Conservation (phyloP, 768 basidiomycete genomes). For the Boletus huronensis region DNA sequence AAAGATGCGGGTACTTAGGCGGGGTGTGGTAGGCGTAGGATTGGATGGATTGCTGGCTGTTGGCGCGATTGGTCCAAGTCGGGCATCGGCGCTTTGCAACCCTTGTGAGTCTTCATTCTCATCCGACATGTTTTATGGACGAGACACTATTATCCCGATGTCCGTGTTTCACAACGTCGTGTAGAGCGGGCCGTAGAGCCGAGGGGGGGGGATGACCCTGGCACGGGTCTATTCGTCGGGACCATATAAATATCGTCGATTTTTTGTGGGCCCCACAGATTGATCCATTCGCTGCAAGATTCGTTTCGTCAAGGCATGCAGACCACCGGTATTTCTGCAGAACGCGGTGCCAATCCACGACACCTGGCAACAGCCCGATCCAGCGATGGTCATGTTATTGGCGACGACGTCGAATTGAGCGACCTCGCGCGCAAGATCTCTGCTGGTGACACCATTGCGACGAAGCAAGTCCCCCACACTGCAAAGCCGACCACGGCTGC, state of each 20-base stretch:
- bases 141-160: no score
- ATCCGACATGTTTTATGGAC: no score
- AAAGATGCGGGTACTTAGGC: no score
- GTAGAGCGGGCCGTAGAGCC: no score
- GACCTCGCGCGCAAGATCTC: constrained; percentile 1
- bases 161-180: no score
- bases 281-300: not conserved
- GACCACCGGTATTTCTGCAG: not conserved
- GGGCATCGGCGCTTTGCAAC: no score
- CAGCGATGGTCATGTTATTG: not conserved
- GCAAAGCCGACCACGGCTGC: not conserved
- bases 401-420: constrained; percentile 5
- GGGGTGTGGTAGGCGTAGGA: no score
- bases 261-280: not conserved
- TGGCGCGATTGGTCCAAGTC: no score
- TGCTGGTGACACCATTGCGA: not conserved
- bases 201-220: no score
- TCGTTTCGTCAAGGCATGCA: constrained; percentile 12
- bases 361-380: not conserved
- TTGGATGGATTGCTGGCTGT: no score
- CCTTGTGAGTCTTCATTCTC: no score
- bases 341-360: constrained; percentile 6
- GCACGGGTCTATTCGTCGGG: no score
- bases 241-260: not conserved
- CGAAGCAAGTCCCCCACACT: not conserved